Conservation (phyloP, 805 yeast species). For the Saccharomyces kudriavzevii region DNA sequence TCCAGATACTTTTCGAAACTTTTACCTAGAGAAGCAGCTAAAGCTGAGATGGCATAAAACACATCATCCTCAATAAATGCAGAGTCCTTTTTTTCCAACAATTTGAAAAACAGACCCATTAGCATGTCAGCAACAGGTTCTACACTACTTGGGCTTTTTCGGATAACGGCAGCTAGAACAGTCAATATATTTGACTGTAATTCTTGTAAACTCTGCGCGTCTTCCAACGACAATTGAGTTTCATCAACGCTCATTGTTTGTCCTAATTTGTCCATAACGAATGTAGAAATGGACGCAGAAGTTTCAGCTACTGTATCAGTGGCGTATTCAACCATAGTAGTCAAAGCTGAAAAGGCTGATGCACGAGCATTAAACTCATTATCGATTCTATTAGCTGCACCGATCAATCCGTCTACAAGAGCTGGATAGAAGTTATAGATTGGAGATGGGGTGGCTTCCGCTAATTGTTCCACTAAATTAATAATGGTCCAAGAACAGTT, state of each 20-base stretch:
- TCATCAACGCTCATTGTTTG: conserved; percentile 53
- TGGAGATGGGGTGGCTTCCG: conserved; percentile 41
- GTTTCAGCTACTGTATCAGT: conserved; percentile 60
- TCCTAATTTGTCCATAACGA: conserved; percentile 64
- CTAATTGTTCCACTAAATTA: conserved; percentile 78
- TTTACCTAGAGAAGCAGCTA: conserved; percentile 72
- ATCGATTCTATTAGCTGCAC: conserved; percentile 62
- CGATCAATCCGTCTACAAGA: conserved; percentile 61
- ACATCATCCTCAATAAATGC: conserved; percentile 84
- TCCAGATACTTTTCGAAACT: conserved; percentile 70
- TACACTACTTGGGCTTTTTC: conserved; percentile 68
- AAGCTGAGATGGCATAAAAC: conserved; percentile 82
- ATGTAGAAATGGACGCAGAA: conserved; percentile 67
- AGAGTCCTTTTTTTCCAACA: conserved; percentile 58
- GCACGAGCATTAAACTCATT: conserved; percentile 86
- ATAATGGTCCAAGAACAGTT: conserved; percentile 97
- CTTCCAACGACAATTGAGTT: conserved; percentile 60
- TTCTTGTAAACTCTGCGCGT: conserved; percentile 72
- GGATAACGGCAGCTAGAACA: conserved; percentile 70
- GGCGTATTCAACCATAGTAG: conserved; percentile 70
- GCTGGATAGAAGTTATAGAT: conserved; percentile 67
- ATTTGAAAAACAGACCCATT: conserved; percentile 73
- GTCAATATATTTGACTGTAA: conserved; percentile 75
- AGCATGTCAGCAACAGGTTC: conserved; percentile 66
- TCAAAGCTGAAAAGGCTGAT: conserved; percentile 91